Evolutionary conservation across 768 basidiomycete species (phyloP).

Genomic region (Chlorophyllum brunneum): DNA sequence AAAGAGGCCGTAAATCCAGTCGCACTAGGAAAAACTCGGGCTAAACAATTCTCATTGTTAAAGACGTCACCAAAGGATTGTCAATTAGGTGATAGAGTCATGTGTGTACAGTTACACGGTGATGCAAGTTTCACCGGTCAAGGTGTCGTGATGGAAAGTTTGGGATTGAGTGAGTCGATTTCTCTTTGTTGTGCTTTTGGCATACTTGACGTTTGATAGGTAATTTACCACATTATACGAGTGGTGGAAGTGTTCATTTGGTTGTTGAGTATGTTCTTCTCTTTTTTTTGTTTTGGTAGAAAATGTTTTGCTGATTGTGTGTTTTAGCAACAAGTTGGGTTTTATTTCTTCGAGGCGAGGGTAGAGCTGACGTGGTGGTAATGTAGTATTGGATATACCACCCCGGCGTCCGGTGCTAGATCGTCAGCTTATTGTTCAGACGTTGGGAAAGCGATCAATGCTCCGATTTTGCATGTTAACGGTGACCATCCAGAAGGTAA

Average conservation of each 20-base stretch:
- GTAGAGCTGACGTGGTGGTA: conserved; percentile 1
- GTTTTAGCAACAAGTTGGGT: conserved; percentile 53
- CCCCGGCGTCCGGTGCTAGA: conserved; percentile 78
- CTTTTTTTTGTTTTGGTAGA: not conserved
- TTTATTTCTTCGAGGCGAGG: not conserved
- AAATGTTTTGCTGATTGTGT: not conserved
- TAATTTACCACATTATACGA: conserved; percentile 87
- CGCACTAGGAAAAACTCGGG: conserved; percentile 85
- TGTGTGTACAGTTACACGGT: conserved; percentile 90
- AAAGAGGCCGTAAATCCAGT: conserved; percentile 88
- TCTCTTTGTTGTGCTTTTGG: not conserved
- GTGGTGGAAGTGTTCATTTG: conserved; percentile 85
- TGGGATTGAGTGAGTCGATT: conserved; percentile 67
- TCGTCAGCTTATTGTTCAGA: conserved; percentile 89
- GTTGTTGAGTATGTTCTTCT: conserved; percentile 74
- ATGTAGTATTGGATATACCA: conserved; percentile 87
- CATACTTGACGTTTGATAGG: conserved; percentile 40
- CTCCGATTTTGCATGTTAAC: conserved; percentile 87
- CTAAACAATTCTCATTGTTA: conserved; percentile 82
- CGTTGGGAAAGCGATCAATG: conserved; percentile 85
- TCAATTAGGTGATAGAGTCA: conserved; percentile 62
- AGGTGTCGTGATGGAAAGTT: conserved; percentile 83
- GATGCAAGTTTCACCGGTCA: conserved; percentile 92
- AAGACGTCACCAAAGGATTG: conserved; percentile 56
- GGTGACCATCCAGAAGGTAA: conserved; percentile 86